A percentile compares a stretch with the other conserved stretches of the same genome.
Evolutionary conservation across 257 asterid genomes (phyloP).

Genomic region (Solanum appendiculatum): DNA sequence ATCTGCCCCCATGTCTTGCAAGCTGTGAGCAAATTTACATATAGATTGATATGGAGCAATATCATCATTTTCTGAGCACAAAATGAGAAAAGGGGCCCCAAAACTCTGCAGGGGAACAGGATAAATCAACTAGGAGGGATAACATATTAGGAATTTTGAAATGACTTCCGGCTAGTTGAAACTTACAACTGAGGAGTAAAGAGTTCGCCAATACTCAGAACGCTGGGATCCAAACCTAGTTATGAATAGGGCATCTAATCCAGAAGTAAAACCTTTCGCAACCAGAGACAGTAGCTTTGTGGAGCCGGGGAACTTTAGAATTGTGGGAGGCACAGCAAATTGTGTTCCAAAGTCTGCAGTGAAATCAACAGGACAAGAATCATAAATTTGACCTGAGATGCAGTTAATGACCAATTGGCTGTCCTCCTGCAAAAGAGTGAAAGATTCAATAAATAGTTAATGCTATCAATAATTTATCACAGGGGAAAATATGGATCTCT

Average conservation of each 20-base stretch:
- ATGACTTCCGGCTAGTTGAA: background rate
- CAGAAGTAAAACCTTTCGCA: conserved; percentile 63
- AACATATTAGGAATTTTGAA: background rate
- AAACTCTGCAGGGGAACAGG: conserved; percentile 35
- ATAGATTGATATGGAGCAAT: conserved; percentile 44
- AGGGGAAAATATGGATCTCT: background rate
- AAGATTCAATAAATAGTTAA: background rate
- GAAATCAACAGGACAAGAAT: conserved; percentile 83
- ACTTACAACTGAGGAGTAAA: conserved; percentile 77
- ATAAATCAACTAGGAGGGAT: background rate
- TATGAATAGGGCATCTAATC: conserved; percentile 82
- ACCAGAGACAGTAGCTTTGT: conserved; percentile 54
- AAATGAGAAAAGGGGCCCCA: conserved; percentile 65
- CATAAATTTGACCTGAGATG: conserved; percentile 83
- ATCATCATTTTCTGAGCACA: conserved; percentile 63
- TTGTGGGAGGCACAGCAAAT: conserved; percentile 49
- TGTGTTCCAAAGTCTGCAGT: conserved; percentile 64
- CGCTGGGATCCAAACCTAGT: conserved; percentile 75
- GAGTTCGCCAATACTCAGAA: conserved; percentile 72
- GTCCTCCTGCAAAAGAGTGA: conserved; percentile 58
- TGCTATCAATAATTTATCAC: background rate
- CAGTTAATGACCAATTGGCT: conserved; percentile 55
- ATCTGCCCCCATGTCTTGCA: conserved; percentile 59
- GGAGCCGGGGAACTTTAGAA: conserved; percentile 72
- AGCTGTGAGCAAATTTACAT: conserved; percentile 41